Percentiles rank a stretch among this genome's conserved stretches.
phyloP scores from a whole-genome alignment of 1,139 yeast genomes.

The Ogataea hybrid region DNA sequence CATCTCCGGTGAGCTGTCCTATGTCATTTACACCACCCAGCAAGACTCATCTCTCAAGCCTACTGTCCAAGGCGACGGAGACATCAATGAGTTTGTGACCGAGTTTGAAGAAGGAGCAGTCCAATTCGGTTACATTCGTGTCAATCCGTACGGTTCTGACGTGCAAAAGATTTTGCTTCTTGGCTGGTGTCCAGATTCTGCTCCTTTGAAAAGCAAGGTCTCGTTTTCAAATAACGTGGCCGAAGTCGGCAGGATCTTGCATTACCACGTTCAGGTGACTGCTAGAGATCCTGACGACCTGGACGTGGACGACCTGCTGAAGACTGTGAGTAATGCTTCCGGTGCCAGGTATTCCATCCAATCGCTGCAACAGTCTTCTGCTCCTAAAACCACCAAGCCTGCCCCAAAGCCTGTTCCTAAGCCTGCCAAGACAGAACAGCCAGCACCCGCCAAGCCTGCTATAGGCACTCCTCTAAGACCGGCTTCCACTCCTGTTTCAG shows the following conservation, averaged over 20 bases:
- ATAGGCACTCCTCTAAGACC: constrained; percentile 25
- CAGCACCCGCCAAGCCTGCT: constrained; percentile 8
- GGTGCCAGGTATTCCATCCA: constrained; percentile 92
- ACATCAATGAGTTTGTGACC: constrained; percentile 73
- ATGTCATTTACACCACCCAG: constrained; percentile 65
- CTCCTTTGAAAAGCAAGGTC: constrained; percentile 72
- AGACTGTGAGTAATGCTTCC: constrained; percentile 83
- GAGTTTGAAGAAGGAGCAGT: constrained; percentile 85
- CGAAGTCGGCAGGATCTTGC: constrained; percentile 67
- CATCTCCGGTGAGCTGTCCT: constrained; percentile 59
- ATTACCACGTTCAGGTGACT: constrained; percentile 93
- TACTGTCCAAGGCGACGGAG: constrained; percentile 57
- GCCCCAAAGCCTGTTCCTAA: constrained; percentile 26
- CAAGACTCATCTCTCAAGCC: constrained; percentile 57
- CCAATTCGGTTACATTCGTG: constrained; percentile 88
- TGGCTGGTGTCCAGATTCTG: constrained; percentile 93
- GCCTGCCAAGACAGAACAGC: constrained; percentile 35
- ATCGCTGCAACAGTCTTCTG: constrained; percentile 29
- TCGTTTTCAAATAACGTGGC: constrained; percentile 77
- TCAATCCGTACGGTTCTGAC: constrained; percentile 85
- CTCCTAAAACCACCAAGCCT: constrained; percentile 17
- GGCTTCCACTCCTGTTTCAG: constrained; percentile 21
- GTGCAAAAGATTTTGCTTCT: constrained; percentile 79
- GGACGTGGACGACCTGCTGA: constrained; percentile 70
- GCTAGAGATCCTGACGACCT: constrained; percentile 95